phyloP scores from a whole-genome alignment of 169 alveolate genomes.

The Miamiensis avidus region DNA sequence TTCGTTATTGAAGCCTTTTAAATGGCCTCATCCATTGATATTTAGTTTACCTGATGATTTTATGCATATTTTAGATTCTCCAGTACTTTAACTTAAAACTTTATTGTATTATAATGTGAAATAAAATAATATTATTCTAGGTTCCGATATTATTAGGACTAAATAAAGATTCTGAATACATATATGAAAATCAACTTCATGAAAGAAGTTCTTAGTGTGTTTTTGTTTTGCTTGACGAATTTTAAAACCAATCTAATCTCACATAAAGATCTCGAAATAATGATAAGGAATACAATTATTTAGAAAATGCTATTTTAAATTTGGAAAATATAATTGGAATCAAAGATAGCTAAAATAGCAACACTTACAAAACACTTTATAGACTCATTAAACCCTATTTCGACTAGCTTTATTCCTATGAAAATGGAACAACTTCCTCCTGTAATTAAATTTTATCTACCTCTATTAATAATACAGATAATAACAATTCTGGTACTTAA shows the following conservation, averaged over 20 bases:
- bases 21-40: slow-evolving; percentile 27
- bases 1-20: slow-evolving; percentile 24
- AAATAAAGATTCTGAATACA: slow-evolving; percentile 3
- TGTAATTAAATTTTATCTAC: too few relatives aligned
- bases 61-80: slow-evolving; percentile 22
- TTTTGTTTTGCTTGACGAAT: slow-evolving; percentile 17
- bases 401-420: too few relatives aligned
- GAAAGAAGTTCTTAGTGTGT: slow-evolving; percentile 5
- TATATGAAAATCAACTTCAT: neutral
- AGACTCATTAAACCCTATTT: too few relatives aligned
- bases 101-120: too few relatives aligned
- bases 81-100: too few relatives aligned
- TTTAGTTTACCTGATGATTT: slow-evolving; percentile 8
- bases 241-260: too few relatives aligned
- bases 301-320: neutral
- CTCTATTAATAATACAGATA: too few relatives aligned
- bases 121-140: too few relatives aligned
- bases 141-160: slow-evolving; percentile 21
- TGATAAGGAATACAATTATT: neutral
- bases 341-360: neutral
- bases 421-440: too few relatives aligned
- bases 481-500: too few relatives aligned
- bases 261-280: too few relatives aligned
- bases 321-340: neutral
- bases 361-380: too few relatives aligned